Evolutionary conservation across 495 filamentous ascomycete species (phyloP), one percentile per base, ranked within the genome.

Genomic region (Daldinia caldariorum): DNA sequence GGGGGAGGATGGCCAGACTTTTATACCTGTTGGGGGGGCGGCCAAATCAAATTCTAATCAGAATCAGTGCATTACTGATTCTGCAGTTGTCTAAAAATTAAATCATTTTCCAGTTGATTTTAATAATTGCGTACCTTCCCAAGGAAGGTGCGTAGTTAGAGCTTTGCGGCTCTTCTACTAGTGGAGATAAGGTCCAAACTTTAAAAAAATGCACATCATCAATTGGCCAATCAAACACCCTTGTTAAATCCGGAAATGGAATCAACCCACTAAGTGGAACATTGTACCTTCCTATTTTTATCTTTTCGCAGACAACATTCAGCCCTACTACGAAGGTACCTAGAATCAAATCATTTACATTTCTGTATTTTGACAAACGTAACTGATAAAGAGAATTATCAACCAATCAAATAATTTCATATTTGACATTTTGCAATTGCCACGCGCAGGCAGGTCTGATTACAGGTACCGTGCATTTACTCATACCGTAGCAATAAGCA

Each of bases 151-250:
- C 43, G 18, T 20, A 22, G 20, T 16, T 47, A 47, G 43, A 58
- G 3, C 39, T 43, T 65, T 70, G 61, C 61, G 61, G 61, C 67
- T 70, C 61, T 65, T 29, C 35, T 32, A 57, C 35, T 32, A 61
- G 67, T 56, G 67, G 55, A 6, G 35, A 14, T 51, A 18, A 22
- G n/a, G 39, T 6, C 10, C 34, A 1, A 26, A 18, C 26, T 13
- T 43, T 53, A 55, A 39, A 55, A 39, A 58, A 50, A 31, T 65
- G 8, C 7, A 9, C 4, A 47, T 4, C 1, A 22, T 22, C 22
- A 43, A 51, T 6, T 16, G 13, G 10, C 68, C 68, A 66, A 70
- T 66, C 57, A 66, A 0, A 58, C 0, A 45, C 2, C 38, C 34
- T 7, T 47, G 34, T 22, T 7, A 4, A 5, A 38, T 70, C 62